A percentile compares a stretch with the other conserved stretches of the same genome.
Evolutionary conservation across 1,284 basidiomycete species (phyloP).

Genomic region (Fistulina hepatica): DNA sequence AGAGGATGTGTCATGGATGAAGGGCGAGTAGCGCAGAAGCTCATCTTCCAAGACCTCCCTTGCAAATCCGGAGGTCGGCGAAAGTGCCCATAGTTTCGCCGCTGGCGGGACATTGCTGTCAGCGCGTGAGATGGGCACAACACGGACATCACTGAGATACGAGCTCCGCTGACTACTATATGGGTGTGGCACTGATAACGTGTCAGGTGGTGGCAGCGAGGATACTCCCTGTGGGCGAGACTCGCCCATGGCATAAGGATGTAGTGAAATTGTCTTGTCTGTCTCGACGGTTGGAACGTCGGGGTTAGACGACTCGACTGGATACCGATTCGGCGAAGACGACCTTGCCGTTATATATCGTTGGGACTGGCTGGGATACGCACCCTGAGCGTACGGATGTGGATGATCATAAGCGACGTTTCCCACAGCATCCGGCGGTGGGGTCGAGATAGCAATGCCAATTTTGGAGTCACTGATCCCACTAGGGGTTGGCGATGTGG

Average conservation of each 20-base stretch:
- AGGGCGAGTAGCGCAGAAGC: slow-evolving; percentile 42
- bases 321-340: slow-evolving; percentile 8
- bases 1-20: no score
- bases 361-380: slow-evolving; percentile 22
- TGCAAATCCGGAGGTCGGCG: slow-evolving; percentile 31
- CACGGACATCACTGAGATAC: slow-evolving; percentile 18
- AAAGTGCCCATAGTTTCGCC: slow-evolving; percentile 43
- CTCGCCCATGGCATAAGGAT: slow-evolving; percentile 38
- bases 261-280: slow-evolving; percentile 31
- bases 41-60: slow-evolving; percentile 41
- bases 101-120: slow-evolving; percentile 31
- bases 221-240: slow-evolving; percentile 5
- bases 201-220: slow-evolving; percentile 26
- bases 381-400: slow-evolving; percentile 49
- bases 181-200: slow-evolving; percentile 12
- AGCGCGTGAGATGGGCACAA: slow-evolving; percentile 17
- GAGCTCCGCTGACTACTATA: slow-evolving; percentile 18
- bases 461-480: slow-evolving; percentile 27
- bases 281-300: slow-evolving; percentile 8
- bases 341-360: slow-evolving; percentile 8
- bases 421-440: slow-evolving; percentile 30
- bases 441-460: slow-evolving; percentile 60
- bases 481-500: slow-evolving; percentile 14
- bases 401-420: slow-evolving; percentile 23
- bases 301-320: neutral